phyloP scores from a whole-genome alignment of 2,329 filamentous ascomycete genomes.

The Furcasterigmium sp. region DNA sequence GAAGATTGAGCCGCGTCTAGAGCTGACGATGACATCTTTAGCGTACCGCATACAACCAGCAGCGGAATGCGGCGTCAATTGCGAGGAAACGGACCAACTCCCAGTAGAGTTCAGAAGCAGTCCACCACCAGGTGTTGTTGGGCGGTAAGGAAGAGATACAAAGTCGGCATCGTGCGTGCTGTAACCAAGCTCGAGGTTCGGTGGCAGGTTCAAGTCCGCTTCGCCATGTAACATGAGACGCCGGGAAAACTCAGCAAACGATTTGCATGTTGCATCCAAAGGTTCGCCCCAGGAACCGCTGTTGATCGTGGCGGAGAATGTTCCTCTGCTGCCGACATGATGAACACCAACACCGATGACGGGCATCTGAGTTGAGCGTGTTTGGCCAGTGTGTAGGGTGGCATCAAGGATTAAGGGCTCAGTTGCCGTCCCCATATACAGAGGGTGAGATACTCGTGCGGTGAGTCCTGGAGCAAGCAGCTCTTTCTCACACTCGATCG shows the following conservation, averaged over 20 bases:
- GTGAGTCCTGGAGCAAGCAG: constrained; percentile 29
- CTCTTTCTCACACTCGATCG: constrained; percentile 29
- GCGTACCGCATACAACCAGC: constrained; percentile 32
- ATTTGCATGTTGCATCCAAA: constrained; percentile 22
- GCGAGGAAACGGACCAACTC: constrained; percentile 35
- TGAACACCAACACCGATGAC: constrained; percentile 26
- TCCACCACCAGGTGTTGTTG: background rate
- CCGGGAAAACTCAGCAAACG: constrained; percentile 25
- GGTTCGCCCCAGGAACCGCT: constrained; percentile 32
- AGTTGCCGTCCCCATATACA: constrained; percentile 19
- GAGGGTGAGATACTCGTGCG: constrained; percentile 26
- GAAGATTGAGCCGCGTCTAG: background rate
- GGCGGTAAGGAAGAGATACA: background rate
- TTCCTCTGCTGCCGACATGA: constrained; percentile 25
- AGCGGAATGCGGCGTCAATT: constrained; percentile 19
- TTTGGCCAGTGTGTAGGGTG: constrained; percentile 19
- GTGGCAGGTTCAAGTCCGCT: constrained; percentile 21
- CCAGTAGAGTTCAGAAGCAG: constrained; percentile 2
- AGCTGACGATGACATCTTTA: constrained; percentile 23
- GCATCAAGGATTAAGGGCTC: constrained; percentile 30
- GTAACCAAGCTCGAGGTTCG: constrained; percentile 37
- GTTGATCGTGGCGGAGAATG: constrained; percentile 32
- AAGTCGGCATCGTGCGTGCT: constrained; percentile 14
- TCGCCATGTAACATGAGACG: constrained; percentile 22
- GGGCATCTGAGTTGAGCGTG: constrained; percentile 15